Percentiles rank a stretch among this genome's conserved stretches.
Conservation (phyloP, 768 basidiomycete genomes). For the Suillus subluteus region DNA sequence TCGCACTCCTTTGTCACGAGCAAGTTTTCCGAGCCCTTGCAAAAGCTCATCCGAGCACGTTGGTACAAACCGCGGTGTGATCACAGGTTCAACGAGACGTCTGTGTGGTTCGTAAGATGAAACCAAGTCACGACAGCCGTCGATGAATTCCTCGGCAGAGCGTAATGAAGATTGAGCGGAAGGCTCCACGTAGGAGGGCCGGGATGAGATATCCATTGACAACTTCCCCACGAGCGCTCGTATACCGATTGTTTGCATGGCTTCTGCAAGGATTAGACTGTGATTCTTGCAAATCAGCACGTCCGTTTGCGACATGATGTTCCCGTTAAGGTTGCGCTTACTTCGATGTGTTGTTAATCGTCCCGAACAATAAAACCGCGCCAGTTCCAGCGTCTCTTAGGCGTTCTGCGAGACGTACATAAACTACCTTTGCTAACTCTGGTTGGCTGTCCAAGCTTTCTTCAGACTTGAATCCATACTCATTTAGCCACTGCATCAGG, state of each 20-base stretch:
- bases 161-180: slow-evolving; percentile 52
- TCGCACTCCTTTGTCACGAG: slow-evolving; percentile 46
- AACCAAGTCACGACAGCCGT: slow-evolving; percentile 47
- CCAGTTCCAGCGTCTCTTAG: slow-evolving; percentile 78
- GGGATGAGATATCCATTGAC: slow-evolving; percentile 83
- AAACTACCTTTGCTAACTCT: slow-evolving; percentile 65
- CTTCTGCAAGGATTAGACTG: slow-evolving; percentile 78
- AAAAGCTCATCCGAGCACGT: slow-evolving; percentile 81
- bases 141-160: slow-evolving; percentile 60
- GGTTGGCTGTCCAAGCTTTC: slow-evolving; percentile 68
- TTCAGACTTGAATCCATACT: slow-evolving; percentile 84
- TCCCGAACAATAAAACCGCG: slow-evolving; percentile 79
- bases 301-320: not conserved
- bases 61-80: slow-evolving; percentile 90
- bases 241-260: slow-evolving; percentile 72
- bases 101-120: slow-evolving; percentile 44
- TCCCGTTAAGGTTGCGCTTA: slow-evolving; percentile 36
- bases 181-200: slow-evolving; percentile 70
- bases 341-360: slow-evolving; percentile 84
- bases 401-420: slow-evolving; percentile 65
- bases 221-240: slow-evolving; percentile 88
- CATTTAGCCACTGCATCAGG: slow-evolving; percentile 81
- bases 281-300: not conserved
- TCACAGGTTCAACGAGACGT: slow-evolving; percentile 73
- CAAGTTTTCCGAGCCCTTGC: slow-evolving; percentile 59